Evolutionary conservation across 2,329 filamentous ascomycete genomes (phyloP).

Genomic region (Epichloe aotearoae): DNA sequence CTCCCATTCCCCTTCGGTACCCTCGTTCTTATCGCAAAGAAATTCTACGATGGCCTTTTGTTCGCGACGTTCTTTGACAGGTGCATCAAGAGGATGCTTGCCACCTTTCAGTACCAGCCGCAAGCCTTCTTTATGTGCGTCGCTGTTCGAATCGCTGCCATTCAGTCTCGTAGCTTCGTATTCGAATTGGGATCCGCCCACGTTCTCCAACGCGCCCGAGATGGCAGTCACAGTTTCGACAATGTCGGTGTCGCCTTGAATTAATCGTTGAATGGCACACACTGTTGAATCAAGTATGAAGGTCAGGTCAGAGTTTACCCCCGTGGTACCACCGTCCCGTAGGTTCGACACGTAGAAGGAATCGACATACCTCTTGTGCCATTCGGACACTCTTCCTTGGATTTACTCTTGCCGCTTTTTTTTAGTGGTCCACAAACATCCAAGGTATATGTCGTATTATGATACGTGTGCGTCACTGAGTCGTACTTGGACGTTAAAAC

Average conservation of each 20-base stretch:
- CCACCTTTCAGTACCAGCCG: conserved; percentile 54
- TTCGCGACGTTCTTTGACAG: conserved; percentile 32
- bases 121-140: conserved; percentile 58
- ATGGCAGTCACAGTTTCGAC: conserved; percentile 54
- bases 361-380: conserved; percentile 48
- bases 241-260: conserved; percentile 33
- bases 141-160: conserved; percentile 47
- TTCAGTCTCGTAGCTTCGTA: conserved; percentile 54
- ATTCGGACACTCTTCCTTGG: conserved; percentile 50
- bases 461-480: conserved; percentile 34
- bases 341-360: neutral
- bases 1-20: conserved; percentile 57
- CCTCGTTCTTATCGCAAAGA: conserved; percentile 61
- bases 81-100: conserved; percentile 37
- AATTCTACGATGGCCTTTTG: conserved; percentile 79
- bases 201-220: conserved; percentile 53
- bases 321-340: neutral
- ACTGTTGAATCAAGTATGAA: conserved; percentile 33
- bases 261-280: conserved; percentile 56
- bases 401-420: conserved; percentile 39
- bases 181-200: conserved; percentile 48
- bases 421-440: conserved; percentile 61
- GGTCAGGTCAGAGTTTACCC: neutral
- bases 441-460: conserved; percentile 69
- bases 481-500: conserved; percentile 46